A percentile compares a stretch with the other conserved stretches of the same genome.
phyloP scores from a whole-genome alignment of 2,329 filamentous ascomycete genomes.

The Ophiostoma quercus region DNA sequence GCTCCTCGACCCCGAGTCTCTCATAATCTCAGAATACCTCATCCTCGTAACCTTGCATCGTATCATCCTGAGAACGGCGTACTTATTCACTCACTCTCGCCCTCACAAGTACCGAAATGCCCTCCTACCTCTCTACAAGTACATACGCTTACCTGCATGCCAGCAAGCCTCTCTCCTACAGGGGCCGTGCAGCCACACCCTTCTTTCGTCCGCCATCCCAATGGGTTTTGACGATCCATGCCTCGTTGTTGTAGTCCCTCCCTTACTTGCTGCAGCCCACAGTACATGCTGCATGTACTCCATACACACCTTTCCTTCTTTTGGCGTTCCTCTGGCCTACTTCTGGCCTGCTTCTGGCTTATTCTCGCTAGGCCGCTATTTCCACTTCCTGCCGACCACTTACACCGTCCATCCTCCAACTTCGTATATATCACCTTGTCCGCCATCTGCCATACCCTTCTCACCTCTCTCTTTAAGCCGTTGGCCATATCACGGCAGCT shows the following conservation, averaged over 20 bases:
- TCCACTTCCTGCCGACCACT: not conserved
- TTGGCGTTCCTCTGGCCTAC: conserved; percentile 12
- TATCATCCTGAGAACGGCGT: not conserved
- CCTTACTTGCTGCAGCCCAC: conserved; percentile 9
- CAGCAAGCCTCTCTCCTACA: not conserved
- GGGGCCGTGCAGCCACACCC: conserved; percentile 4
- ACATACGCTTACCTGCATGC: not conserved
- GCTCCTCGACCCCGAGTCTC: not conserved
- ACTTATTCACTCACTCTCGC: not conserved
- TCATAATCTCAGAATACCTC: not conserved
- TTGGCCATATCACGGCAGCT: conserved; percentile 5
- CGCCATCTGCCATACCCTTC: not conserved
- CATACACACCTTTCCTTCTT: conserved; percentile 7
- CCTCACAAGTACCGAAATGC: not conserved
- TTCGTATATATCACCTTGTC: not conserved
- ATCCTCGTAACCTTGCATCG: not conserved
- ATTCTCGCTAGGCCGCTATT: not conserved
- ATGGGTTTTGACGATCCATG: not conserved
- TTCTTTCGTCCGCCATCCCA: not conserved
- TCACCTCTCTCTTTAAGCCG: not conserved
- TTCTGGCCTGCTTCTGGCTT: not conserved
- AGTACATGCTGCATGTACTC: conserved; percentile 11
- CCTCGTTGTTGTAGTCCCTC: not conserved
- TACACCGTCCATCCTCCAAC: not conserved
- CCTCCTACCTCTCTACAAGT: not conserved